These are phyloP conservation scores for Podila verticillata DNA, from an alignment of 192 early-diverging fungal genomes.

Conservation along the genomic window DNA sequence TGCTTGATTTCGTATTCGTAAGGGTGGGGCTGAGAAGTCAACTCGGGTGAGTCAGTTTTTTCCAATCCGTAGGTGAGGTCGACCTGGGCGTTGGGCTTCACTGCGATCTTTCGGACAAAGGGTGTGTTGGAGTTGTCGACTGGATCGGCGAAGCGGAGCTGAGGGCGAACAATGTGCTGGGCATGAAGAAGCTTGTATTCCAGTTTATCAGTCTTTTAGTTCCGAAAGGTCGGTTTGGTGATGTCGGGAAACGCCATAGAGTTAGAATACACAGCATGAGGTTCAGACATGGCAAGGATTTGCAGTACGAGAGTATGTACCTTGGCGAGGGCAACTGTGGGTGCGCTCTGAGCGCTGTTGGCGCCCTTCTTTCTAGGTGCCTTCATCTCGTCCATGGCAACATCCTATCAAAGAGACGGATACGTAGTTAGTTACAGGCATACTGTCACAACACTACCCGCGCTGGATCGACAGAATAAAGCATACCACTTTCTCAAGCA, in stretches of 20 bases:
- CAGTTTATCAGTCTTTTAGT: conserved; percentile 35
- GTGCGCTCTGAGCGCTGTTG: conserved; percentile 53
- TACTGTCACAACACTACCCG: background rate
- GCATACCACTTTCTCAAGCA: conserved; percentile 84
- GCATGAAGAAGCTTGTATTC: conserved; percentile 73
- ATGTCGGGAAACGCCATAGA: background rate
- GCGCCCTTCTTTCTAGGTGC: conserved; percentile 54
- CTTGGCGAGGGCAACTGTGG: conserved; percentile 57
- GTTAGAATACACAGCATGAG: background rate
- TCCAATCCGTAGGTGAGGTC: conserved; percentile 74
- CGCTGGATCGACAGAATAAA: background rate
- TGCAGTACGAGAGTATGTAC: background rate
- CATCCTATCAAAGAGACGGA: conserved; percentile 62
- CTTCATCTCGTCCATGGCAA: conserved; percentile 77
- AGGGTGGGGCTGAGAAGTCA: conserved; percentile 73
- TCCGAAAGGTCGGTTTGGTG: too few species aligned
- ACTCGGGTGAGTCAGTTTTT: conserved; percentile 8
- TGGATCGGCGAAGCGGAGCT: conserved; percentile 85
- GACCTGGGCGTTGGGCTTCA: conserved; percentile 84
- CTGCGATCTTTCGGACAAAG: conserved; percentile 80
- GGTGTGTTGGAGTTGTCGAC: conserved; percentile 88
- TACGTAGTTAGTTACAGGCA: background rate
- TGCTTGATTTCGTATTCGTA: conserved; percentile 91
- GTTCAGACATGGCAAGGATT: background rate
- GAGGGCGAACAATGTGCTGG: conserved; percentile 83